Evolutionary conservation across 1,284 basidiomycete genomes (phyloP), one percentile per base, ranked within the genome.

Genomic region (Xerocomus subilludens): DNA sequence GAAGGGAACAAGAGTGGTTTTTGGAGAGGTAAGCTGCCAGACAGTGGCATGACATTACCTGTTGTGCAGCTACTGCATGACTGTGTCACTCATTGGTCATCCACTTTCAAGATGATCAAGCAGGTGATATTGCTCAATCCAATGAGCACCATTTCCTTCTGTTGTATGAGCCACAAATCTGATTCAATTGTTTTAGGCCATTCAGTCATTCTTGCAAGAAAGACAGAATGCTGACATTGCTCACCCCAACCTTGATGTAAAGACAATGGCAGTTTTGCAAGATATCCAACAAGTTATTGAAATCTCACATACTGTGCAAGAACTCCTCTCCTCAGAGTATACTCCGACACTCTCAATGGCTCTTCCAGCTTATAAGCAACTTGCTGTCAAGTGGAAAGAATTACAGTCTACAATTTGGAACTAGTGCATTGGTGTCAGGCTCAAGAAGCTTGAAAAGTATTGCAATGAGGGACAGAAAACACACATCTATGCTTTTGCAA

Each of bases 181-280:
- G 30, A 64, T 64, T 49, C 11, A 14, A 49, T 27, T 25, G 25
- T 49, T 49, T 21, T 32, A 64, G 64, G 64, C 64, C 10, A 64
- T 64, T 36, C 64, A 51, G 25, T 64, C 64, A 36, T 64, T 64
- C 27, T n/a, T 64, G 14, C 64, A 64, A 53, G 49, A 64, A n/a
- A 35, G 47, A 14, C 47, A 51, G 27, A 64, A 53, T 18, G 33
- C 13, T 10, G 47, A 64, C 33, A 64, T 49, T 18, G 33, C 64
- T 27, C 33, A 64, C 23, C 64, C 51, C 16, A 51, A 9, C 7
- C 23, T 64, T 25, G 27, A 36, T 11, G 23, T 27, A 1, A n/a
- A 64, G 9, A 20, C 18, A 2, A 51, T 51, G 9, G 35, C 32
- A 2, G 49, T 64, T 36, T 30, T 64, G 4, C 64, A 64, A 64